phyloP scores from a whole-genome alignment of 768 basidiomycete species.

The Dacryopinax primogenitus region DNA sequence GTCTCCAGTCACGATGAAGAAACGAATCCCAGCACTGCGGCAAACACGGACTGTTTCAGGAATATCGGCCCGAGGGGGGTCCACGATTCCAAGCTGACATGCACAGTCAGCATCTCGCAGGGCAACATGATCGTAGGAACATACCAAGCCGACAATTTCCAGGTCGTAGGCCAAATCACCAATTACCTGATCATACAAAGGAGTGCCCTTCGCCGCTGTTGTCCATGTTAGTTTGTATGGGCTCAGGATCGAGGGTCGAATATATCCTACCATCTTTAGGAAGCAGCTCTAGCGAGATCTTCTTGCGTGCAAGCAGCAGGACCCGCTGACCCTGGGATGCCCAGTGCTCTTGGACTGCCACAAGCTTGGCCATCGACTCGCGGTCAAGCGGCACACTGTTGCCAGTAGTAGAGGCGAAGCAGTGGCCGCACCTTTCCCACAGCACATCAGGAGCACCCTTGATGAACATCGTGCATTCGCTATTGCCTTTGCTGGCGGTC shows the following conservation, averaged over 20 bases:
- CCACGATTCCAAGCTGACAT: constrained; percentile 37
- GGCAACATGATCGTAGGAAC: background rate
- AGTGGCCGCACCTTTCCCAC: constrained; percentile 27
- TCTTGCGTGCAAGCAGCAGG: constrained; percentile 41
- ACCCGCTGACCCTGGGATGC: constrained; percentile 48
- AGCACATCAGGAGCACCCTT: constrained; percentile 53
- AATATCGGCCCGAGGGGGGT: constrained; percentile 46
- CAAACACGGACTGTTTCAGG: constrained; percentile 38
- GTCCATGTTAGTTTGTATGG: background rate
- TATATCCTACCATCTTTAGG: constrained; percentile 24
- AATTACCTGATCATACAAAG: background rate
- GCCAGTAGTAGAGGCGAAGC: constrained; percentile 31
- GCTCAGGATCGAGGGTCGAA: background rate
- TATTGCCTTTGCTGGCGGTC: constrained; percentile 17
- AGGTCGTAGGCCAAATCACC: constrained; percentile 33
- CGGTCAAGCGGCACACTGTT: constrained; percentile 26
- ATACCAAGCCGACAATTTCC: constrained; percentile 39
- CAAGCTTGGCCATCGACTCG: constrained; percentile 16
- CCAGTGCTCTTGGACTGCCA: constrained; percentile 32
- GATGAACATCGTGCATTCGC: constrained; percentile 30
- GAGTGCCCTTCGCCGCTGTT: background rate
- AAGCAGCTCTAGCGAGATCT: constrained; percentile 27
- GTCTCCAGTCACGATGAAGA: constrained; percentile 53
- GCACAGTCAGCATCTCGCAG: background rate
- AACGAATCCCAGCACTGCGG: constrained; percentile 45